Base-by-base conservation (phyloP, 805 yeast species). In the Millerago galiae region DNA sequence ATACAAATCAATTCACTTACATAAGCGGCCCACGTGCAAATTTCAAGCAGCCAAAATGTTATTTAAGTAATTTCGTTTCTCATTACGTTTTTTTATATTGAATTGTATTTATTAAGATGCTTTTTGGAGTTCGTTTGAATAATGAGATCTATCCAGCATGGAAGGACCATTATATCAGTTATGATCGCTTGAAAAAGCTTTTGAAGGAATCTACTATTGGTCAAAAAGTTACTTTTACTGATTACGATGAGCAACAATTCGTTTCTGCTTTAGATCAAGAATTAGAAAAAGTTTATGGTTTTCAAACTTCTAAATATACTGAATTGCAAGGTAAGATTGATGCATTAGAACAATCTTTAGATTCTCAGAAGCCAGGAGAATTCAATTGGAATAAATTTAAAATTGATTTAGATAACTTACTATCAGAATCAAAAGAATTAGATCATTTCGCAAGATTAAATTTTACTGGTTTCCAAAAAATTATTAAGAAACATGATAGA, bases 401-500 rank as follows among this genome's bases (percentile, higher is more conserved):
- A 54, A 63, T 64, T 28, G 75, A 78, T 42, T 70, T 93, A 52
- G 99, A 93, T 57, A 79, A 79, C 46, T 67, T 81, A 24, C 68
- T 93, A 46, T 73, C 79, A 10, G 72, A 77, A 53, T 86, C 98
- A 10, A 86, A 84, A 54, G 91, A 87, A 56, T 70, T 93, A 53
- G 96, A 90, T 61, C 86, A 79, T 59, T 93, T 93, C 66, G 83
- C 95, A 34, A 75, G 99, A 56, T 65, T 91, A 52, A 93, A 93
- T 65, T 93, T 83, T 68, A 91, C 99, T 12, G 99, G 97, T 1
- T 91, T 93, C 66, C 75, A 81, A 55, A 93, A 93, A 61, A 87
- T 93, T 53, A 97, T 90, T 50, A 90, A 91, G 68, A 91, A 91
- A 66, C 99, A 93, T 59, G 98, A 93, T 66, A 78, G 96, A 41